phyloP scores from a whole-genome alignment of 345 rosid genomes.

The Linum trigynum region DNA sequence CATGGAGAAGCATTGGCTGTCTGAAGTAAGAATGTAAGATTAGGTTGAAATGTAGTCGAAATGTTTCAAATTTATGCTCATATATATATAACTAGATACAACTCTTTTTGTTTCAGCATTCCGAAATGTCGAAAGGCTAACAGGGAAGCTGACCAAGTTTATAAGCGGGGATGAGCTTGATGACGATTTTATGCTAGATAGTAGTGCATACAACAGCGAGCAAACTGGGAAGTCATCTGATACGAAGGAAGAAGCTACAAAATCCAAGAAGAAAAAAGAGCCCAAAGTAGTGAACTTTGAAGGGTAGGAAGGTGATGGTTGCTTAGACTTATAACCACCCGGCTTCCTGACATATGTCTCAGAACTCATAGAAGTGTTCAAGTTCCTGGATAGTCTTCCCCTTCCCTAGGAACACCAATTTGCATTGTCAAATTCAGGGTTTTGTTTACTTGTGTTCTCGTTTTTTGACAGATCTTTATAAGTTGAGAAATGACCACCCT shows the following conservation, averaged over 20 bases:
- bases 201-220: background rate
- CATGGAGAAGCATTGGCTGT: no score
- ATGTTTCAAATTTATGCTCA: no score
- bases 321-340: background rate
- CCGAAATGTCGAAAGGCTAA: constrained; percentile 30
- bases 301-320: constrained; percentile 22
- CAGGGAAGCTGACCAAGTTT: constrained; percentile 55
- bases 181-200: constrained; percentile 54
- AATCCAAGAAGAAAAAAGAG: constrained; percentile 46
- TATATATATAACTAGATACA: background rate
- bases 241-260: constrained; percentile 15
- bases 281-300: constrained; percentile 64
- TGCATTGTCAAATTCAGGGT: no score
- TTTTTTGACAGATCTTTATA: no score
- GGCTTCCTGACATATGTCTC: no score
- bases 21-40: no score
- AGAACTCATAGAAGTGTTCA: no score
- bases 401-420: no score
- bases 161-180: constrained; percentile 80
- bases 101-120: constrained; percentile 25
- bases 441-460: no score
- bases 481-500: no score
- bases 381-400: no score
- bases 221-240: constrained; percentile 25
- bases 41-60: no score